A percentile compares a stretch with the other conserved stretches of the same genome.
Evolutionary conservation across 2,329 filamentous ascomycete genomes (phyloP).

Genomic region (Emmonsiellopsis sp.): DNA sequence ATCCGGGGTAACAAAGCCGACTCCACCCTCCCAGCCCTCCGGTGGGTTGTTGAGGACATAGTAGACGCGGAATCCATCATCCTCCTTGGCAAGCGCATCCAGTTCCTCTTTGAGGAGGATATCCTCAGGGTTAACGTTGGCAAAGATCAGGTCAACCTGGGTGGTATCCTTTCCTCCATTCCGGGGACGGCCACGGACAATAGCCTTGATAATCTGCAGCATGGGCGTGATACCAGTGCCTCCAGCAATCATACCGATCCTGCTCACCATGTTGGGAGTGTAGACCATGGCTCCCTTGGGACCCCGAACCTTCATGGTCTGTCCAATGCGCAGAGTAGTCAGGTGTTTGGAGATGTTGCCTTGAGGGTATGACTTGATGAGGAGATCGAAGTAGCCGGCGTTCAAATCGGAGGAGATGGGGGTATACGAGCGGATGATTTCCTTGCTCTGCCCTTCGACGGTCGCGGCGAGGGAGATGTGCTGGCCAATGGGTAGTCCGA

Average conservation of each 20-base stretch:
- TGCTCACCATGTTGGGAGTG: conserved; percentile 89
- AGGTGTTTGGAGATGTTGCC: conserved; percentile 96
- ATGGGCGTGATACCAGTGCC: conserved; percentile 98
- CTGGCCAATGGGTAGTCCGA: conserved; percentile 95
- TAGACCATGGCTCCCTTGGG: conserved; percentile 98
- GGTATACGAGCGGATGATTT: conserved; percentile 85
- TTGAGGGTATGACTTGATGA: conserved; percentile 96
- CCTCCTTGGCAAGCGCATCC: conserved; percentile 65
- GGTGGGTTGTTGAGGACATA: conserved; percentile 97
- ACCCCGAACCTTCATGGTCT: conserved; percentile 81
- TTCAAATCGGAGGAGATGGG: conserved; percentile 84
- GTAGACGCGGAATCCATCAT: conserved; percentile 75
- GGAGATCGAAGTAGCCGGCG: conserved; percentile 84
- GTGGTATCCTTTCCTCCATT: conserved; percentile 68
- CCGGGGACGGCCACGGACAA: conserved; percentile 62
- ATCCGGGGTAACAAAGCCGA: conserved; percentile 88
- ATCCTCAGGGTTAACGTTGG: conserved; percentile 87
- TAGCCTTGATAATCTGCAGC: conserved; percentile 90
- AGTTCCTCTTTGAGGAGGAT: conserved; percentile 91
- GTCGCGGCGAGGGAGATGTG: conserved; percentile 92
- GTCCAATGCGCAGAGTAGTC: conserved; percentile 69
- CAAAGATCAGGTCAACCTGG: conserved; percentile 89
- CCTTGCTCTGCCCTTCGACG: conserved; percentile 66
- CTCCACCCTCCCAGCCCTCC: conserved; percentile 80
- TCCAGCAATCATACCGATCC: conserved; percentile 96